Conservation (phyloP, 805 yeast species). For the Nakazawaea sp. region DNA sequence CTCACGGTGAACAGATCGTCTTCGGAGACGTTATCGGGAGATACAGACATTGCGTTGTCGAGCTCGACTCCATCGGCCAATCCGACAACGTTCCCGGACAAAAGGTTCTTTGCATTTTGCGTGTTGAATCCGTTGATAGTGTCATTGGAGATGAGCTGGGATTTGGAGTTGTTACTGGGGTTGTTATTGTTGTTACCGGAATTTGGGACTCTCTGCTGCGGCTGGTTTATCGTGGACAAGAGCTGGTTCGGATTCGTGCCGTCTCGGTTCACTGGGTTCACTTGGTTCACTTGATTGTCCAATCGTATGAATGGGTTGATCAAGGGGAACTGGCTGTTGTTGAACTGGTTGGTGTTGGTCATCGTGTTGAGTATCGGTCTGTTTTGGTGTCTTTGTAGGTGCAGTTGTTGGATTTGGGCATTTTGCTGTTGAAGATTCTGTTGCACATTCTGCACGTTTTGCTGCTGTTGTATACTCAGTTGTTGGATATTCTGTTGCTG, state of each 20-base stretch:
- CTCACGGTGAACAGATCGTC: conserved; percentile 9
- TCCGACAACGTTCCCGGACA: too few species aligned
- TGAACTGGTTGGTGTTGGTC: neutral
- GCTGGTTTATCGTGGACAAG: too few species aligned
- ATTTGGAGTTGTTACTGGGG: too few species aligned
- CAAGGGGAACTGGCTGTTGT: neutral
- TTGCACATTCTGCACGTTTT: neutral
- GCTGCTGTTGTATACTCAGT: neutral
- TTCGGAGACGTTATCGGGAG: too few species aligned
- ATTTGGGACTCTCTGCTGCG: too few species aligned
- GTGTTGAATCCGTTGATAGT: too few species aligned
- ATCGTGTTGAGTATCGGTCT: neutral
- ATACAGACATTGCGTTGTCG: too few species aligned
- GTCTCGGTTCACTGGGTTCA: conserved; percentile 3
- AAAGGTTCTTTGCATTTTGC: too few species aligned
- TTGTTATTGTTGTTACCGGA: too few species aligned
- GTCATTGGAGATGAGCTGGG: too few species aligned
- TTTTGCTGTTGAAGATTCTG: conserved; percentile 1
- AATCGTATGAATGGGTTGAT: conserved; percentile 4
- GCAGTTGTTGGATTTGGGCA: neutral
- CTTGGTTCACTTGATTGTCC: conserved; percentile 4
- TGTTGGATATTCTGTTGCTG: neutral
- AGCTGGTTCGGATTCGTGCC: too few species aligned
- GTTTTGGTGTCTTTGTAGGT: neutral
- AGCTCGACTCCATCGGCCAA: too few species aligned